phyloP scores from a whole-genome alignment of 1,284 basidiomycete species.

The Tylopilus sp. region DNA sequence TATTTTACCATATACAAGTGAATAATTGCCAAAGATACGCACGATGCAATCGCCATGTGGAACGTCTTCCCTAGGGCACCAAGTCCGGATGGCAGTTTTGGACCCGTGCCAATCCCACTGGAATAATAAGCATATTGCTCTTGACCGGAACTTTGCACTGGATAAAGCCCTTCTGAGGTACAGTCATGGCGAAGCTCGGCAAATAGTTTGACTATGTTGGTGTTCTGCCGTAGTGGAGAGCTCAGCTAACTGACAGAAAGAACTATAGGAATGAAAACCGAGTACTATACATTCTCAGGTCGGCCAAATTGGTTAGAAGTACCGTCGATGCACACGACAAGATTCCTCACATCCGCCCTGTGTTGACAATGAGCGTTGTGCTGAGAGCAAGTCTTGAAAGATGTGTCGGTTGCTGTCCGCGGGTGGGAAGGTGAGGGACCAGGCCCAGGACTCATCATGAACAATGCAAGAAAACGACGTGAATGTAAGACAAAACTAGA shows the following conservation, averaged over 20 bases:
- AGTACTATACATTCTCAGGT: neutral
- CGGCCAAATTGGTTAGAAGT: neutral
- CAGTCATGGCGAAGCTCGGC: no score
- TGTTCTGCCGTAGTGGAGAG: slow-evolving; percentile 34
- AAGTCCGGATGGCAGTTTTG: slow-evolving; percentile 11
- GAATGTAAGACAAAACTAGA: no score
- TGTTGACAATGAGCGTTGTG: no score
- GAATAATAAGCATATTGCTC: slow-evolving; percentile 41
- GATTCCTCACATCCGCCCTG: no score
- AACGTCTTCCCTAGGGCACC: no score
- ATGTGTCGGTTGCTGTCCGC: neutral
- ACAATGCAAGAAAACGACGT: no score
- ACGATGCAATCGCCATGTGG: slow-evolving; percentile 19
- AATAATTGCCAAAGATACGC: neutral
- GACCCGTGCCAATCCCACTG: slow-evolving; percentile 45
- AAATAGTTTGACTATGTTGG: slow-evolving; percentile 39
- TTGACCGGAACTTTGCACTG: slow-evolving; percentile 15
- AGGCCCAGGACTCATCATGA: no score
- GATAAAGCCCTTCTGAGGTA: no score
- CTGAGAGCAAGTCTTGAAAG: no score
- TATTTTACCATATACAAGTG: no score
- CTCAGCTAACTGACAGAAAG: no score
- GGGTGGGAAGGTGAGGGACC: no score
- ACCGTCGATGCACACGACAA: slow-evolving; percentile 3
- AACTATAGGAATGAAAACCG: neutral